Conservation (phyloP, 257 asterid species). For the Primulina huaijiensis region DNA sequence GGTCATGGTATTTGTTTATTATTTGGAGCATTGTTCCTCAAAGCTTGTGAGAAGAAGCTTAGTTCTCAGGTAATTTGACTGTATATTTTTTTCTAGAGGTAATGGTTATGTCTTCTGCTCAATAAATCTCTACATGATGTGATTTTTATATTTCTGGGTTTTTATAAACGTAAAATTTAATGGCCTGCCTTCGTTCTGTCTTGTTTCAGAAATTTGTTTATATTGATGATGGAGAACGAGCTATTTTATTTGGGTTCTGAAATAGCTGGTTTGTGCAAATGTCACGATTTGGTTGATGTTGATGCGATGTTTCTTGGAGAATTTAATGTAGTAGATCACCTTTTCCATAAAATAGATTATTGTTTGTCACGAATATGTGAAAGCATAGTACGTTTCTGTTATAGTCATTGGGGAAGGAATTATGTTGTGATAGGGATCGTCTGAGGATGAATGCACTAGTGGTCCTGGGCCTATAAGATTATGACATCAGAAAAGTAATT, state of each 20-base stretch:
- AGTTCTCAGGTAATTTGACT: slow-evolving; percentile 71
- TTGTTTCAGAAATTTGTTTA: neutral
- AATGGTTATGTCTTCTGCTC: neutral
- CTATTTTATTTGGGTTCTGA: slow-evolving; percentile 10
- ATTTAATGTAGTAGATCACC: no score
- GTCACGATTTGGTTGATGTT: no score
- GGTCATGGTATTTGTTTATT: slow-evolving; percentile 96
- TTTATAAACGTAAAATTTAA: neutral
- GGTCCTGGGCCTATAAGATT: slow-evolving; percentile 6
- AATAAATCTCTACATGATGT: slow-evolving; percentile 3
- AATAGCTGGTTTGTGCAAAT: no score
- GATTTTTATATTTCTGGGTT: slow-evolving; percentile 1
- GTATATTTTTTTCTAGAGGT: neutral
- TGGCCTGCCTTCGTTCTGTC: slow-evolving; percentile 6
- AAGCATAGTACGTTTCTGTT: slow-evolving; percentile 13
- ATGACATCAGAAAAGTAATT: neutral
- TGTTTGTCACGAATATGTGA: slow-evolving; percentile 2
- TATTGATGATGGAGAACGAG: neutral
- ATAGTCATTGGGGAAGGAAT: slow-evolving; percentile 3
- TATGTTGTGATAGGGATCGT: neutral
- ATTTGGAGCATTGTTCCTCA: slow-evolving; percentile 75
- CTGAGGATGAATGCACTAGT: neutral
- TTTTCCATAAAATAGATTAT: neutral
- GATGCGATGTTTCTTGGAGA: no score
- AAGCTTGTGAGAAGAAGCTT: slow-evolving; percentile 69